These are phyloP conservation scores for Dictyophora rubrovolvata DNA, from an alignment of 768 basidiomycete genomes.

Conservation along the genomic window DNA sequence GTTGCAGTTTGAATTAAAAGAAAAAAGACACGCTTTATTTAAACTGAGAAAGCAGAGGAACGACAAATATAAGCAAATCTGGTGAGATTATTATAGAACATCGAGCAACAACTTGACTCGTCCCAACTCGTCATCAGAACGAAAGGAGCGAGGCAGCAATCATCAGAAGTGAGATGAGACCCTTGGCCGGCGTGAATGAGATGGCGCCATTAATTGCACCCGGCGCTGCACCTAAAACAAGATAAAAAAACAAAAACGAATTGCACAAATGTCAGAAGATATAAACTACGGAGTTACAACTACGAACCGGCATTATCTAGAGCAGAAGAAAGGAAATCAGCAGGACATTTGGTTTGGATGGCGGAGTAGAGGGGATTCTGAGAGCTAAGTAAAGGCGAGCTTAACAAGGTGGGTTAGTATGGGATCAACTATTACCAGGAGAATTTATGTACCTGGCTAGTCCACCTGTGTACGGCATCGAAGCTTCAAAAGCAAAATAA, in stretches of 20 bases:
- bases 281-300: too few relatives aligned
- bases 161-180: not conserved
- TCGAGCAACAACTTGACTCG: not conserved
- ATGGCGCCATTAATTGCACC: not conserved
- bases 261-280: too few relatives aligned
- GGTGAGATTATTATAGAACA: too few relatives aligned
- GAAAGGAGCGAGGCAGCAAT: not conserved
- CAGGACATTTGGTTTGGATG: slow-evolving; percentile 55
- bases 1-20: too few relatives aligned
- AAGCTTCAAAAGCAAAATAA: slow-evolving; percentile 70
- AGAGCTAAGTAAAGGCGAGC: slow-evolving; percentile 52
- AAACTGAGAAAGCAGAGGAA: too few relatives aligned
- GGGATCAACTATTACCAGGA: too few relatives aligned
- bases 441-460: slow-evolving; percentile 25
- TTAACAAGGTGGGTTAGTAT: too few relatives aligned
- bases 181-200: slow-evolving; percentile 1
- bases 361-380: slow-evolving; percentile 59
- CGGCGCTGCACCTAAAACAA: not conserved
- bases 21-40: too few relatives aligned
- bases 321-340: slow-evolving; percentile 55
- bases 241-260: too few relatives aligned
- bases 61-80: too few relatives aligned
- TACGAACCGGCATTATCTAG: slow-evolving; percentile 53
- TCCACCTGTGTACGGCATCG: slow-evolving; percentile 67
- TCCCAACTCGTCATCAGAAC: not conserved